Percentiles rank a stretch among this genome's conserved stretches.
These are phyloP conservation scores for Umbelopsis isabellina DNA, from an alignment of 192 early-diverging fungal species.

Conservation along the genomic window DNA sequence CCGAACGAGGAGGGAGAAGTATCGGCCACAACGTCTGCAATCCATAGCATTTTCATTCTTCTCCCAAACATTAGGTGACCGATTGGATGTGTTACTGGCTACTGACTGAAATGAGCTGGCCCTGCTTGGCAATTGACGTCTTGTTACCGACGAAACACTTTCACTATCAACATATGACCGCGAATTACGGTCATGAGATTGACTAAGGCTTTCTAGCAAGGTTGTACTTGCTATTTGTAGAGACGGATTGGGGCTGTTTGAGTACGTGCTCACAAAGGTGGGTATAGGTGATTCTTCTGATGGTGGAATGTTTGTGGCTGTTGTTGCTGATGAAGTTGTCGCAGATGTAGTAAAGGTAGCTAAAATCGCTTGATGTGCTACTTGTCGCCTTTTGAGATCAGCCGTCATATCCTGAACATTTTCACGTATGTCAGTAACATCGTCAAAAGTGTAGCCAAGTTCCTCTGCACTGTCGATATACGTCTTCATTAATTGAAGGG, in stretches of 20 bases:
- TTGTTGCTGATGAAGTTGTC: too few species aligned
- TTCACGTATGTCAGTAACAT: not conserved
- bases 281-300: not conserved
- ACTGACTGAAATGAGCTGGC: not conserved
- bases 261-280: too few species aligned
- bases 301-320: not conserved
- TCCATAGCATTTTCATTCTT: conserved; percentile 23
- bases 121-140: not conserved
- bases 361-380: not conserved
- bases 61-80: conserved; percentile 18
- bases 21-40: conserved; percentile 22
- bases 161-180: too few species aligned
- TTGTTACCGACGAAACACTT: too few species aligned
- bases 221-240: too few species aligned
- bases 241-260: too few species aligned
- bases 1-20: conserved; percentile 23
- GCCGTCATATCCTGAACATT: not conserved
- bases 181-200: too few species aligned
- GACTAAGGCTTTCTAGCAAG: too few species aligned
- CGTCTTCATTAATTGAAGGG: not conserved
- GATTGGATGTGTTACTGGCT: not conserved
- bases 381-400: not conserved
- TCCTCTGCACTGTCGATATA: conserved; percentile 1
- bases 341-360: not conserved
- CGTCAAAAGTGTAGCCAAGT: conserved; percentile 1